Conservation (phyloP, 2,329 filamentous ascomycete species). For the Fusarium paranaense region DNA sequence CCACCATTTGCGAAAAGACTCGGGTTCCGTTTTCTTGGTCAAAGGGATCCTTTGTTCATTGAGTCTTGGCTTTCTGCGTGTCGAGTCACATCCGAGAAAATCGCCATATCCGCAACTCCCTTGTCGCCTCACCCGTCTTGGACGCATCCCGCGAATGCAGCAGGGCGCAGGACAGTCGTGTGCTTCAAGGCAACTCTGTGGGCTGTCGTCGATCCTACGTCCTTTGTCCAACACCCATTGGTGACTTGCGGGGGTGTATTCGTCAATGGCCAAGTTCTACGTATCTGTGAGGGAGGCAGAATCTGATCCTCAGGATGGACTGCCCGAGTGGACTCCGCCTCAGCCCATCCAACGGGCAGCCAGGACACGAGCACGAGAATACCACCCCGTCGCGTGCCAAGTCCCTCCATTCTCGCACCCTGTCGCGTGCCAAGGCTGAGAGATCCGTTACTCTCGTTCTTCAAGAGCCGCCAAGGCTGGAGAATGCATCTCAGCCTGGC, state of each 20-base stretch:
- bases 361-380: conserved; percentile 29
- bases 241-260: neutral
- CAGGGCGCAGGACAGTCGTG: conserved; percentile 5
- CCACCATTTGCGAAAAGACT: neutral
- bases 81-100: neutral
- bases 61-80: neutral
- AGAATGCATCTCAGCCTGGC: conserved; percentile 12
- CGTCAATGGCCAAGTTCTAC: neutral
- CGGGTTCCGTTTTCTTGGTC: neutral
- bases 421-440: conserved; percentile 11
- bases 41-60: neutral
- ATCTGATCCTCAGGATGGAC: neutral
- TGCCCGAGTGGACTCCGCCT: neutral
- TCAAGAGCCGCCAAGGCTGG: conserved; percentile 19
- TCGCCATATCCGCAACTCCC: neutral
- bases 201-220: neutral
- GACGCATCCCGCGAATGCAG: neutral
- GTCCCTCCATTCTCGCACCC: conserved; percentile 1
- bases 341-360: conserved; percentile 30
- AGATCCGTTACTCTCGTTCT: neutral
- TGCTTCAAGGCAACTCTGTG: neutral
- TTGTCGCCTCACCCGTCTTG: conserved; percentile 1
- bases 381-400: conserved; percentile 26
- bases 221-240: neutral
- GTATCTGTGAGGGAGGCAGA: neutral